phyloP scores from a whole-genome alignment of 495 filamentous ascomycete species.

The Hypoxylon fragiforme region DNA sequence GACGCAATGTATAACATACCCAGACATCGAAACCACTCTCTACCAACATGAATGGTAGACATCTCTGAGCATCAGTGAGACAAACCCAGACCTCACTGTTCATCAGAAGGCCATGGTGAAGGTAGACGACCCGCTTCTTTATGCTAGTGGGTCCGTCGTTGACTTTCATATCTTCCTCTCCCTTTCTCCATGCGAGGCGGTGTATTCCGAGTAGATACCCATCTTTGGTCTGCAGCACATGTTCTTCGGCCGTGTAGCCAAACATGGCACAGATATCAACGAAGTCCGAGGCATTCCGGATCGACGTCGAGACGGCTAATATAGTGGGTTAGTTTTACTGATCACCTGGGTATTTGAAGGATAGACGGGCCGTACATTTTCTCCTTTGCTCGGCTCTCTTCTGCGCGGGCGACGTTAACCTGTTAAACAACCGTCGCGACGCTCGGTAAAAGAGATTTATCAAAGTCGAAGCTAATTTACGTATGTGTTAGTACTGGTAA shows the following conservation, averaged over 20 bases:
- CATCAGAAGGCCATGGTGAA: conserved; percentile 97
- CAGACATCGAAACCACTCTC: conserved; percentile 96
- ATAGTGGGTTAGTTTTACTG: conserved; percentile 18
- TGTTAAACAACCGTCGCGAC: conserved; percentile 82
- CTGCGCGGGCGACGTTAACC: conserved; percentile 68
- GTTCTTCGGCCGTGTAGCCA: conserved; percentile 92
- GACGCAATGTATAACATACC: conserved; percentile 53
- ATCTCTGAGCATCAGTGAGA: conserved; percentile 80
- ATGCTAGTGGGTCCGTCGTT: conserved; percentile 72
- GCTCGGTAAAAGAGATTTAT: conserved; percentile 80
- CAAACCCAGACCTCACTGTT: conserved; percentile 99
- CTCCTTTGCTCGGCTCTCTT: conserved; percentile 62
- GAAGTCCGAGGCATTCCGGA: conserved; percentile 80
- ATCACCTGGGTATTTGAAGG: background rate
- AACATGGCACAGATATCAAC: conserved; percentile 86
- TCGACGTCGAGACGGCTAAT: conserved; percentile 53
- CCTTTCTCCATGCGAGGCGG: conserved; percentile 77
- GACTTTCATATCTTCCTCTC: conserved; percentile 72
- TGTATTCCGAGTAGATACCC: conserved; percentile 93
- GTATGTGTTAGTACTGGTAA: conserved; percentile 25
- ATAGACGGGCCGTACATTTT: conserved; percentile 47
- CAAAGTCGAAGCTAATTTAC: conserved; percentile 65
- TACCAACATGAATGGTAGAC: conserved; percentile 85
- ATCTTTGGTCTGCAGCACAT: conserved; percentile 91
- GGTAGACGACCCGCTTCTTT: conserved; percentile 85